Base-by-base conservation (phyloP, 2,329 filamentous ascomycete species). In the Paraconiothyrium sp. region DNA sequence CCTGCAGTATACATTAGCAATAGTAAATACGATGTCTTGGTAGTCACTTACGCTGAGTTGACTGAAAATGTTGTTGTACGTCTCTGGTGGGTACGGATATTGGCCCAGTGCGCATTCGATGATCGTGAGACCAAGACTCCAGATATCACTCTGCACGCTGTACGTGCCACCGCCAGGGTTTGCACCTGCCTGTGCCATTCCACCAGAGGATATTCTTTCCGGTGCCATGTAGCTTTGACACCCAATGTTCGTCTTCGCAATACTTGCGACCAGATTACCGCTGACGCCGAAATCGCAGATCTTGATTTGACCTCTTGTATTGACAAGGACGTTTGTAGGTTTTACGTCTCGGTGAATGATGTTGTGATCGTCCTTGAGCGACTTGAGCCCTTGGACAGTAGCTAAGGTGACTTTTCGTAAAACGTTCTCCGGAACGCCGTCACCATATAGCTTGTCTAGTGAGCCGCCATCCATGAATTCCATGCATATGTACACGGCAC, bases 141-240 rank as follows among this genome's bases (percentile, higher is more conserved):
- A 99, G 62, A 99, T 94, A 76, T 99, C 95, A 76, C 93, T 97
- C 80, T 98, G 95, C 43, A 99, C 95, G 76, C 92, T 97, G 80
- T 99, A 99, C 2, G 94, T 97, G 59, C 94, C 94, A 61, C 90
- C 90, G 6, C 87, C 84, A 59, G 86, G 86, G 61, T 89, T 87
- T 20, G 89, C 84, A 30, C 90, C 90, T 4, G 88, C 85, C 64
- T 90, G 87, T 61, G 92, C 88, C 72, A 93, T 88, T 24, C 91
- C 91, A 59, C 94, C 93, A 52, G 92, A 93, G 9, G 93, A 93
- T 72, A 99, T 99, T 67, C 95, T 85, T 79, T 99, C 95, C 0
- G 95, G 95, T 0, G 95, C 95, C 95, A 99, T 99, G 81, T 99
- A 99, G 75, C 94, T 97, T 81, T 99, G 95, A 74, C 95, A 99